Evolutionary conservation across 495 filamentous ascomycete species (phyloP).

Genomic region (Annulohypoxylon maeteangense): DNA sequence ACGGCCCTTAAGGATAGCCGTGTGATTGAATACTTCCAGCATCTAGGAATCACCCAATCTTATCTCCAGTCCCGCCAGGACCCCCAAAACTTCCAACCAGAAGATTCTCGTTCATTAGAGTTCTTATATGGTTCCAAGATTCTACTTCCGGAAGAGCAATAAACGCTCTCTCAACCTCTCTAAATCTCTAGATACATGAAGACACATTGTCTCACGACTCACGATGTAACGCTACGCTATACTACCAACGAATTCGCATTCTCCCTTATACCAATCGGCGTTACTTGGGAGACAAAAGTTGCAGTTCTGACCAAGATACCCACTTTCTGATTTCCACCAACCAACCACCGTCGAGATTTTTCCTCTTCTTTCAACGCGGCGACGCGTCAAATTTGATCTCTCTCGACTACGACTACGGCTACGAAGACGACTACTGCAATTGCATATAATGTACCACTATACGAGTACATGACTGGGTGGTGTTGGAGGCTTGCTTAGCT

Average conservation of each 20-base stretch:
- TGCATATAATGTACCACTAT: not conserved
- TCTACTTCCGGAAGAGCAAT: constrained; percentile 52
- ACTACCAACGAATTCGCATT: too few relatives aligned
- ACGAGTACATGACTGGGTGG: constrained; percentile 8
- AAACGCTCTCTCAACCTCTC: not conserved
- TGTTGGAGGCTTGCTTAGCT: constrained; percentile 5
- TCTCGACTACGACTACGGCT: constrained; percentile 18
- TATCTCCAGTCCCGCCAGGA: constrained; percentile 54
- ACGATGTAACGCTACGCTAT: too few relatives aligned
- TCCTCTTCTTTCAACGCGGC: not conserved
- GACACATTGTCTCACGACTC: not conserved
- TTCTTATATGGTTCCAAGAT: constrained; percentile 71
- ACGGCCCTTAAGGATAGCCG: constrained; percentile 64
- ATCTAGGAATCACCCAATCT: constrained; percentile 63
- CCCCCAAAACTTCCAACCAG: constrained; percentile 67
- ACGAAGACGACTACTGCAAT: constrained; percentile 4
- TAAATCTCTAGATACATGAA: not conserved
- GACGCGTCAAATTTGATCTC: not conserved
- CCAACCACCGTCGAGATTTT: not conserved
- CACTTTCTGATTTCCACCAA: not conserved
- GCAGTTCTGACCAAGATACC: too few relatives aligned
- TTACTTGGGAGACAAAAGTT: too few relatives aligned
- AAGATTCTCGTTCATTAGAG: constrained; percentile 74
- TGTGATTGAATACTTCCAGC: constrained; percentile 67
- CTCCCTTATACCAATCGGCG: too few relatives aligned